Percentiles rank a stretch among this genome's conserved stretches.
These are phyloP conservation scores for Globisporangium yorkense DNA, from an alignment of 352 stramenopile species.

Conservation along the genomic window DNA sequence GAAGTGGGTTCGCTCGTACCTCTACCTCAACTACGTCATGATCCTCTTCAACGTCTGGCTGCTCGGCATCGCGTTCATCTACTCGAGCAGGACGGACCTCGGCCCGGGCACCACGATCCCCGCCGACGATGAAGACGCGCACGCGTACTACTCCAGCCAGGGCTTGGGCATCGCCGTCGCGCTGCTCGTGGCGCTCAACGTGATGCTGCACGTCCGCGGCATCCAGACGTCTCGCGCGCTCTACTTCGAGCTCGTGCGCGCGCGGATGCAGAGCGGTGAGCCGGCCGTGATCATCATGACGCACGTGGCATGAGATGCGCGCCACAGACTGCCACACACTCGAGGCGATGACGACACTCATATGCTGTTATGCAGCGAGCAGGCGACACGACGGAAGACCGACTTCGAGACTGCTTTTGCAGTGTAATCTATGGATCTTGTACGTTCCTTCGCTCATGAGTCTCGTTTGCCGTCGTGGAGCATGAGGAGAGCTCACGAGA, in stretches of 20 bases:
- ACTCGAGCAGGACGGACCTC: constrained; percentile 25
- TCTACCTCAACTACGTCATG: constrained; percentile 73
- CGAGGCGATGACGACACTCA: not conserved
- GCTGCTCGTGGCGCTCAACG: constrained; percentile 45
- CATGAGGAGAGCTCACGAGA: not conserved
- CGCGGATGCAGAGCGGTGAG: not conserved
- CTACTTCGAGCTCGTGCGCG: constrained; percentile 29
- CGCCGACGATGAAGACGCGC: constrained; percentile 16
- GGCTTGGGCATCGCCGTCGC: constrained; percentile 40
- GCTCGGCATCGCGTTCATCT: constrained; percentile 40
- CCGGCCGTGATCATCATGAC: constrained; percentile 14
- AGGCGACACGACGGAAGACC: too few species aligned
- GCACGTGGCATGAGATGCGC: constrained; percentile 3
- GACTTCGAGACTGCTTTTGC: too few species aligned
- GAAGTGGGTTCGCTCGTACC: constrained; percentile 66
- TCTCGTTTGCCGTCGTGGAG: not conserved
- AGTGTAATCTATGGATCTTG: not conserved
- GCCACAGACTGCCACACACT: not conserved
- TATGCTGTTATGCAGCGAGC: too few species aligned
- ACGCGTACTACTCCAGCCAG: constrained; percentile 29
- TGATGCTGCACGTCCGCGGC: constrained; percentile 52
- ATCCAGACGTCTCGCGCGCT: constrained; percentile 28
- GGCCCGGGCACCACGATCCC: constrained; percentile 3
- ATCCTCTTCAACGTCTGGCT: constrained; percentile 62
- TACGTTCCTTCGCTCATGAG: not conserved